A percentile compares a stretch with the other conserved stretches of the same genome.
Conservation (phyloP, 495 filamentous ascomycete genomes). For the Neurospora sp. region DNA sequence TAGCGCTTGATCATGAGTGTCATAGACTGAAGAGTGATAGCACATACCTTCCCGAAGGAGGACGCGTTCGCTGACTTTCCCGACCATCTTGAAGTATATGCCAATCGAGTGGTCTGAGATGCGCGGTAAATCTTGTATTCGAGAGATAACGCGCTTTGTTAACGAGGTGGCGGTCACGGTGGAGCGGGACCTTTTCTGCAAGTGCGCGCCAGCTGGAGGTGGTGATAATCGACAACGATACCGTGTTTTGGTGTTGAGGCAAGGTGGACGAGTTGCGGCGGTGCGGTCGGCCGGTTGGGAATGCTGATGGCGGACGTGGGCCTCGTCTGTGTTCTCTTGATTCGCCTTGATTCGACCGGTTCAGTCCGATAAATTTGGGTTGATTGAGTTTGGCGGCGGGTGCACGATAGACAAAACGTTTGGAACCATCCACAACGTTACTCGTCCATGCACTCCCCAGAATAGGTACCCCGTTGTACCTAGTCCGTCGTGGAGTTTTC, state of each 20-base stretch:
- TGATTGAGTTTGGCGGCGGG: neutral
- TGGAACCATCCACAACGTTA: neutral
- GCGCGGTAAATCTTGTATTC: neutral
- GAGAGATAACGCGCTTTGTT: neutral
- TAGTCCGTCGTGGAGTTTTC: neutral
- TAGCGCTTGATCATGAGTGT: neutral
- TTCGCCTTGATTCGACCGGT: neutral
- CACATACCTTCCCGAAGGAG: slow-evolving; percentile 39
- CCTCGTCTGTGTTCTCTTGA: neutral
- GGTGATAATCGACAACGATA: neutral
- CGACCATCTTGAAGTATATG: slow-evolving; percentile 29
- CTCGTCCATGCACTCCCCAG: neutral
- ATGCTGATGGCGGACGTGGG: neutral
- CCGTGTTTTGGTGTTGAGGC: neutral
- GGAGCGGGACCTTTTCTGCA: neutral
- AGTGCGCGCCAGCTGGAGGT: neutral
- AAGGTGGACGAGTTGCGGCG: neutral
- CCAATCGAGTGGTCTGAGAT: neutral
- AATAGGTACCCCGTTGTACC: neutral
- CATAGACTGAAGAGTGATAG: neutral
- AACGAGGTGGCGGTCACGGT: neutral
- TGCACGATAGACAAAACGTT: neutral
- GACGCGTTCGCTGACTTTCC: slow-evolving; percentile 45
- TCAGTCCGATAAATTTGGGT: neutral
- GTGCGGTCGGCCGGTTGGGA: neutral